A percentile compares a stretch with the other conserved stretches of the same genome.
These are phyloP conservation scores for Pseudopithomyces maydicus DNA, from an alignment of 2,329 filamentous ascomycete species.

Conservation along the genomic window DNA sequence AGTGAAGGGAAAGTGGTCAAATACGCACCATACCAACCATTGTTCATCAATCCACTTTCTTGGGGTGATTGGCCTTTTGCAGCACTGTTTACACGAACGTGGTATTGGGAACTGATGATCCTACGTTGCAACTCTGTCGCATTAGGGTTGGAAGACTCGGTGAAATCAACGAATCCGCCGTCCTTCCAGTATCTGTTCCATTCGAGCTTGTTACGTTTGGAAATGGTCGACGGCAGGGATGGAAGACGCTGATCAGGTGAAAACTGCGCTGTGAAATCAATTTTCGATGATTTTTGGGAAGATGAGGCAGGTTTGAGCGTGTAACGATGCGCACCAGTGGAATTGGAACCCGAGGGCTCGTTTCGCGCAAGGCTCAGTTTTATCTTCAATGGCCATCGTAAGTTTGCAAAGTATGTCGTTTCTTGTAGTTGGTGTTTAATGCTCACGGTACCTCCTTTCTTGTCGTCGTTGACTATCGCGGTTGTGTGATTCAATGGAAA, in stretches of 20 bases:
- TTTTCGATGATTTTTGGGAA: constrained; percentile 6
- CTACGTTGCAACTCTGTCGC: constrained; percentile 58
- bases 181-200: constrained; percentile 57
- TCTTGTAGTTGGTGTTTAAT: constrained; percentile 52
- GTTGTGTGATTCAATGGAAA: constrained; percentile 53
- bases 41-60: constrained; percentile 56
- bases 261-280: constrained; percentile 31
- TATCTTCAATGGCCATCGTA: constrained; percentile 46
- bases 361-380: constrained; percentile 39
- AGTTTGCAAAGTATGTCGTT: constrained; percentile 49
- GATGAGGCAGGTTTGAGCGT: constrained; percentile 9
- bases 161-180: constrained; percentile 59
- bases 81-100: constrained; percentile 59
- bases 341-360: constrained; percentile 49
- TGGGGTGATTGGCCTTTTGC: constrained; percentile 51
- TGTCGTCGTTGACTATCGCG: constrained; percentile 28
- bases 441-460: constrained; percentile 40
- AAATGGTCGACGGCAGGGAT: constrained; percentile 26
- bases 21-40: constrained; percentile 56
- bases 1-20: no score
- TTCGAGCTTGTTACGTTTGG: constrained; percentile 6
- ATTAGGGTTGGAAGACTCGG: constrained; percentile 42
- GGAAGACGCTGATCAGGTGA: constrained; percentile 29
- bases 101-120: constrained; percentile 60
- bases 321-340: constrained; percentile 40